Base-by-base conservation (phyloP, 2,329 filamentous ascomycete genomes). In the Fusarium incarnatum region DNA sequence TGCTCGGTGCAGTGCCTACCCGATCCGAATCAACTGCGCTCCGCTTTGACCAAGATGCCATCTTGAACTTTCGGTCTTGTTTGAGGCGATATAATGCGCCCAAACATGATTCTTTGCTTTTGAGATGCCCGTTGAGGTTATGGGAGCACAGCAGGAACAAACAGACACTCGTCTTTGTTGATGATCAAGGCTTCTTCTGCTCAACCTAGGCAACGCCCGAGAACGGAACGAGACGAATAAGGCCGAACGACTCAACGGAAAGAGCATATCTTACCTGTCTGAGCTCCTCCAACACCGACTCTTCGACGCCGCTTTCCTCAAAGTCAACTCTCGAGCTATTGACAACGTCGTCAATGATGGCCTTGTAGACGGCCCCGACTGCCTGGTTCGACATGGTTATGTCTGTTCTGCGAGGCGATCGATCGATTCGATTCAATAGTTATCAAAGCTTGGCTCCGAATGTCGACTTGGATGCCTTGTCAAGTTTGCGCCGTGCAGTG, bases 321-420 rank as follows among this genome's bases (percentile, higher is more conserved):
- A 99, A 98, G 82, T 98, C 96, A 77, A 95, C 92, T 77, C 93
- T 89, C 77, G 95, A 98, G 73, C 92, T 92, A 75, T 95, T 91
- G 81, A 98, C 93, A 79, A 99, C 94, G 83, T 96, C 93, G 68
- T 91, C 86, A 78, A 92, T 92, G 80, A 92, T 90, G 76, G 86
- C 84, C 81, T 90, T 86, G 81, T 98, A 99, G 77, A 98, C 91
- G 73, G 84, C 83, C 77, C 96, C 96, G 84, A 89, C 87, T 18
- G 82, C 81, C 48, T 80, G 76, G 79, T 89, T 89, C 63, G 87
- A 89, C 87, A 89, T 89, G 62, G 70, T 83, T 52, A 25, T 56
- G 53, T 42, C 68, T 60, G 60, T 60, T 53, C 23, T 44, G 32
- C 56, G 53, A 58, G 45, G 46, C 42, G 50, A 42, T 48, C 49